These are phyloP conservation scores for Aspergillus bertholletiae DNA, from an alignment of 495 filamentous ascomycete species.

Conservation along the genomic window DNA sequence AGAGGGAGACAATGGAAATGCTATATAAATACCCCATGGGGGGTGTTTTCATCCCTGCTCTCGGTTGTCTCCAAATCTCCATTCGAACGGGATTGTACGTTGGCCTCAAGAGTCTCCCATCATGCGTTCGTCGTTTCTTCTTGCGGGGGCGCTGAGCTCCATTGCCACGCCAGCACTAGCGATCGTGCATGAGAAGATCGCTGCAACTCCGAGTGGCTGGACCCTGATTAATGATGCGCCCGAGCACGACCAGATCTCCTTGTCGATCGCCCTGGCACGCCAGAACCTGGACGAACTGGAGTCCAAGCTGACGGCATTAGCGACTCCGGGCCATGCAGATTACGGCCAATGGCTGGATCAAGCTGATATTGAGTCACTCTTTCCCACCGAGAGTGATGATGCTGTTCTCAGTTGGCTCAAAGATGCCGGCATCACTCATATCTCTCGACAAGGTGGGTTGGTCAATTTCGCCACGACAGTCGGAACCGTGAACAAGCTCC, in stretches of 20 bases:
- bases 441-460: constrained; percentile 39
- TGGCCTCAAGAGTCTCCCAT: too few relatives aligned
- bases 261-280: constrained; percentile 41
- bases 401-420: constrained; percentile 49
- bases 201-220: too few relatives aligned
- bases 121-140: too few relatives aligned
- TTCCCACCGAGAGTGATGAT: constrained; percentile 42
- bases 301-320: constrained; percentile 49
- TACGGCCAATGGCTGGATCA: constrained; percentile 57
- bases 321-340: constrained; percentile 45
- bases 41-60: too few relatives aligned
- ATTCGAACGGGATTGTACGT: too few relatives aligned
- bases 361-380: constrained; percentile 48
- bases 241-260: constrained; percentile 16
- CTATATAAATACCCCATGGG: too few relatives aligned
- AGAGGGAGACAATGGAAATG: too few relatives aligned
- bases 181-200: too few relatives aligned
- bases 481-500: constrained; percentile 44
- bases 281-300: constrained; percentile 53
- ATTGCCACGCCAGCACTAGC: too few relatives aligned
- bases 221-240: too few relatives aligned
- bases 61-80: too few relatives aligned
- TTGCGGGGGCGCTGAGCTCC: too few relatives aligned
- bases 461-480: constrained; percentile 49
- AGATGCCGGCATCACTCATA: constrained; percentile 42